phyloP scores from a whole-genome alignment of 768 basidiomycete species.

The Hirschioporus abietinus region DNA sequence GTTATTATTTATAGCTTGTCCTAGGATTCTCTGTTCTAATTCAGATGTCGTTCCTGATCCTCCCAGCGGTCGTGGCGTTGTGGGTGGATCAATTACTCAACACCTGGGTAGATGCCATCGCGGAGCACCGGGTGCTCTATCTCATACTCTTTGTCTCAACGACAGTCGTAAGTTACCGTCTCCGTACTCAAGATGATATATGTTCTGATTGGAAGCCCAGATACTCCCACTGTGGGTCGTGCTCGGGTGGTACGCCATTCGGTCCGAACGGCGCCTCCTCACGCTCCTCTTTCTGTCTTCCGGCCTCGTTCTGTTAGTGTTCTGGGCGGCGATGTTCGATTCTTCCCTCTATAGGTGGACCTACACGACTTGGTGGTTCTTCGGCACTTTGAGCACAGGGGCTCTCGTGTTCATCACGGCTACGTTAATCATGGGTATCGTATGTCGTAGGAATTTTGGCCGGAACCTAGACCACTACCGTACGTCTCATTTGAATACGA shows the following conservation, averaged over 20 bases:
- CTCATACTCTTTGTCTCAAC: constrained; percentile 35
- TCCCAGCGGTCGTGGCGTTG: constrained; percentile 36
- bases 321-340: constrained; percentile 38
- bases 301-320: constrained; percentile 31
- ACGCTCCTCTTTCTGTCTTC: constrained; percentile 36
- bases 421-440: constrained; percentile 36
- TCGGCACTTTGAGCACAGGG: constrained; percentile 37
- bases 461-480: constrained; percentile 49
- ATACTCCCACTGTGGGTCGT: constrained; percentile 42
- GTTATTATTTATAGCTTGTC: constrained; percentile 30
- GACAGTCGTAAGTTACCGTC: constrained; percentile 21
- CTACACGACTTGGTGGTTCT: constrained; percentile 40
- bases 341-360: constrained; percentile 31
- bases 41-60: constrained; percentile 46
- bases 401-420: constrained; percentile 36
- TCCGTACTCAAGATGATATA: neutral
- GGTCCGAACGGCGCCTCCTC: constrained; percentile 35
- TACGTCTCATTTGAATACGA: too few relatives aligned
- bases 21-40: constrained; percentile 43
- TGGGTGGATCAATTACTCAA: constrained; percentile 46
- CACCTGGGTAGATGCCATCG: constrained; percentile 27
- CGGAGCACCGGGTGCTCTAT: constrained; percentile 31
- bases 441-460: constrained; percentile 51
- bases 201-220: neutral
- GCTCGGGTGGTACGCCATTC: constrained; percentile 43